Conservation (phyloP, 805 yeast genomes). For the Wickerhamiella dianesei region DNA sequence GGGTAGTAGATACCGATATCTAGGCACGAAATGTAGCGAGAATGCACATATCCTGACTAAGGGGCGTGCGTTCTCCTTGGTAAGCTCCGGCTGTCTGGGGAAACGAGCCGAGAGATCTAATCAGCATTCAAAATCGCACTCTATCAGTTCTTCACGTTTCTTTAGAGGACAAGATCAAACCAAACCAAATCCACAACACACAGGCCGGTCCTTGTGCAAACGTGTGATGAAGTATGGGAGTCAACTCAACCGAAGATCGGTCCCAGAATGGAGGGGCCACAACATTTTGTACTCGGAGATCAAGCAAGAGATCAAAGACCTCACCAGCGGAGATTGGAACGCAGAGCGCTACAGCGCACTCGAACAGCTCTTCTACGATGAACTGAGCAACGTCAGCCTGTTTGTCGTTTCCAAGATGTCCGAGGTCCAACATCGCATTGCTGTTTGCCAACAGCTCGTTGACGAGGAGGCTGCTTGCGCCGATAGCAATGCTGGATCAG, state of each 20-base stretch:
- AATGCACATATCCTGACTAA: no score
- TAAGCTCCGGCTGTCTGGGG: no score
- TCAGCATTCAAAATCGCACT: no score
- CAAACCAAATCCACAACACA: no score
- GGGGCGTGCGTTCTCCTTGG: no score
- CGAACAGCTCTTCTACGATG: slow-evolving; percentile 11
- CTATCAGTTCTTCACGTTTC: no score
- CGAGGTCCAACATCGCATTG: slow-evolving; percentile 45
- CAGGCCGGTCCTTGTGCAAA: no score
- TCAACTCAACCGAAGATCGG: slow-evolving; percentile 58
- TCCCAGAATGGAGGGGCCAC: slow-evolving; percentile 77
- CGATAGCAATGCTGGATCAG: not conserved
- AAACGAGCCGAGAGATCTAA: no score
- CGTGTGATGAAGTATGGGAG: slow-evolving; percentile 85
- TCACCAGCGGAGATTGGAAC: slow-evolving; percentile 28
- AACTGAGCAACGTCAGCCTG: slow-evolving; percentile 28
- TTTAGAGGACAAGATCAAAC: no score
- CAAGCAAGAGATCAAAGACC: slow-evolving; percentile 47
- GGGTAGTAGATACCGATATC: no score
- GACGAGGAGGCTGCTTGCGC: not conserved
- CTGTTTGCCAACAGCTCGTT: slow-evolving; percentile 27
- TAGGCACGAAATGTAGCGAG: no score
- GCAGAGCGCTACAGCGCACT: slow-evolving; percentile 7
- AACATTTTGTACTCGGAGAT: slow-evolving; percentile 73
- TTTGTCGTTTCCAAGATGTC: slow-evolving; percentile 57